phyloP scores from a whole-genome alignment of 1,139 yeast species.

The Pichiaceae sp. region DNA sequence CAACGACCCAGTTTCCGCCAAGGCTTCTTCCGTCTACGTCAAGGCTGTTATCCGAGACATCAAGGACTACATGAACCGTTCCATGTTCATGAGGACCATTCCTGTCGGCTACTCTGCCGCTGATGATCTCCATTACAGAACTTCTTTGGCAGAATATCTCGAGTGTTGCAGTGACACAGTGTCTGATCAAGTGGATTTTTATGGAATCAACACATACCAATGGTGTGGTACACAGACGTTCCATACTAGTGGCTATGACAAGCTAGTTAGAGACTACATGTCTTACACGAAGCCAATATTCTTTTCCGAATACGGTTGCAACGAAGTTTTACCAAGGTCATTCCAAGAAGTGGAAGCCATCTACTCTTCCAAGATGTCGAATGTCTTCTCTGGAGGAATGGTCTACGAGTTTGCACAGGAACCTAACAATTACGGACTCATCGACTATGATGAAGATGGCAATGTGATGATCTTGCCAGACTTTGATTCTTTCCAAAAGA shows the following conservation, averaged over 20 bases:
- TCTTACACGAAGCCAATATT: constrained; percentile 71
- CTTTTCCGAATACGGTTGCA: constrained; percentile 93
- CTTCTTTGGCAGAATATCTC: constrained; percentile 69
- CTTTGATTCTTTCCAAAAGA: constrained; percentile 41
- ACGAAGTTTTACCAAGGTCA: constrained; percentile 67
- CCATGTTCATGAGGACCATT: constrained; percentile 50
- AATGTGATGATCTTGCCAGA: constrained; percentile 48
- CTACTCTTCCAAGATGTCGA: constrained; percentile 66
- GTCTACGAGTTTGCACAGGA: constrained; percentile 91
- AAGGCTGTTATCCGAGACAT: constrained; percentile 78
- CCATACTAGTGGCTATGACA: constrained; percentile 72
- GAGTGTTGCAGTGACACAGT: constrained; percentile 60
- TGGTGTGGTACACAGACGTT: constrained; percentile 95
- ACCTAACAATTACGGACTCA: constrained; percentile 82
- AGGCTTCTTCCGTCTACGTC: constrained; percentile 55
- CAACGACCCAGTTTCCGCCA: constrained; percentile 73
- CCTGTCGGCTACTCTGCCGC: constrained; percentile 98
- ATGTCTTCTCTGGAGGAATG: constrained; percentile 84
- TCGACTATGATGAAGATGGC: constrained; percentile 46
- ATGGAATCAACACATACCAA: constrained; percentile 91
- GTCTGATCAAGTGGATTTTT: constrained; percentile 70
- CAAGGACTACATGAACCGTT: constrained; percentile 54
- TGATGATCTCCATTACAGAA: constrained; percentile 73
- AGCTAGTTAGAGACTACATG: constrained; percentile 61
- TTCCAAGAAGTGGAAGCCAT: constrained; percentile 74